phyloP scores from a whole-genome alignment of 805 yeast genomes.

The Sugiyamaella valdiviana region DNA sequence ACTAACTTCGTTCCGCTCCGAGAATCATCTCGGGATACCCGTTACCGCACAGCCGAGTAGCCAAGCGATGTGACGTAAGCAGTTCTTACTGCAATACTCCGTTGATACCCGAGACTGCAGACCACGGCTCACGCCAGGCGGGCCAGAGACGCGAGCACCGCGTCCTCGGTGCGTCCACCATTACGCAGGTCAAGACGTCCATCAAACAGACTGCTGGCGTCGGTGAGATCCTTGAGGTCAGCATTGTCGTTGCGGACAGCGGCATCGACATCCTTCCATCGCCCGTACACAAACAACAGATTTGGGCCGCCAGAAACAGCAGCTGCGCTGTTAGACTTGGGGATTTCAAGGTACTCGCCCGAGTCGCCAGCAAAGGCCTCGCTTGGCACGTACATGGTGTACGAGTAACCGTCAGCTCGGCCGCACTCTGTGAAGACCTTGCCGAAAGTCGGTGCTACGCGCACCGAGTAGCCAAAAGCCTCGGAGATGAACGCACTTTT shows the following conservation, averaged over 20 bases:
- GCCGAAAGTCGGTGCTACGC: constrained; percentile 57
- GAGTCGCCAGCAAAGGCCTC: constrained; percentile 46
- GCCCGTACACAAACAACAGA: constrained; percentile 56
- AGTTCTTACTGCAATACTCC: no score
- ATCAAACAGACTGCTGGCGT: constrained; percentile 64
- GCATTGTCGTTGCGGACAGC: constrained; percentile 49
- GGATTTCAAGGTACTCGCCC: constrained; percentile 3
- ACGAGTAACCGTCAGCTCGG: constrained; percentile 61
- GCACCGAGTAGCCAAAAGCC: constrained; percentile 57
- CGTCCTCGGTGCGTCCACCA: constrained; percentile 65
- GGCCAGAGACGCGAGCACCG: constrained; percentile 41
- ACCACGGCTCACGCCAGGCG: background rate
- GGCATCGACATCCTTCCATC: constrained; percentile 48
- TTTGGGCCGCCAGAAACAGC: constrained; percentile 19
- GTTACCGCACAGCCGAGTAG: no score
- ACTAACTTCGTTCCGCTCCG: no score
- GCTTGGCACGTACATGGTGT: constrained; percentile 57
- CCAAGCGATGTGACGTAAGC: no score
- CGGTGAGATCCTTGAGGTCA: constrained; percentile 47
- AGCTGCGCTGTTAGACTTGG: constrained; percentile 19
- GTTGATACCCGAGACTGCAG: background rate
- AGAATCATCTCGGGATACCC: no score
- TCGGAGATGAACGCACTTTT: constrained; percentile 1
- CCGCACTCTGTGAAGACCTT: constrained; percentile 66
- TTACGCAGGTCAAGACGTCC: constrained; percentile 48